These are phyloP conservation scores for Apiotrichum veenhuisii DNA, from an alignment of 1,284 basidiomycete species.

Conservation along the genomic window DNA sequence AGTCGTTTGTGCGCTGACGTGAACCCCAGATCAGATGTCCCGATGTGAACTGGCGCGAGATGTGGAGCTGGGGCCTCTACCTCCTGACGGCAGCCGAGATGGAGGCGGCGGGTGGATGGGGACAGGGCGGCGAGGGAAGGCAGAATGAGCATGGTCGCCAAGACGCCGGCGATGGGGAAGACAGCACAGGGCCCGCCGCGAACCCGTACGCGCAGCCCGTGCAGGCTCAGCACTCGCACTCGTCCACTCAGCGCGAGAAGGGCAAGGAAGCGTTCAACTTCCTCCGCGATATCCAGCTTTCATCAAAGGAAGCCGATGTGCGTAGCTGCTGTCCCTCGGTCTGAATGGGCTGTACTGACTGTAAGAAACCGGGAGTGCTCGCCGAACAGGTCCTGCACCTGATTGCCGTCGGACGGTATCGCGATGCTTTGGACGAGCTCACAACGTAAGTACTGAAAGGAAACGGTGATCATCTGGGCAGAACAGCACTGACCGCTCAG, in stretches of 20 bases:
- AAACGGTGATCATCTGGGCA: constrained; percentile 5
- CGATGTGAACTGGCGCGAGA: constrained; percentile 69
- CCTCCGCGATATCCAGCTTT: constrained; percentile 30
- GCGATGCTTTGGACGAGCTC: constrained; percentile 73
- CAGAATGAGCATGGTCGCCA: neutral
- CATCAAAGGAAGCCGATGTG: constrained; percentile 28
- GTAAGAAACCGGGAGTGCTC: constrained; percentile 67
- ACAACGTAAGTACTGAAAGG: constrained; percentile 78
- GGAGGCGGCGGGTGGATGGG: neutral
- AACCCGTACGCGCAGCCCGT: neutral
- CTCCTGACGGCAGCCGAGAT: constrained; percentile 23
- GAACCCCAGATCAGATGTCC: constrained; percentile 61
- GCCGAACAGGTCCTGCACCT: constrained; percentile 68
- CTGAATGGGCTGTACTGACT: no score
- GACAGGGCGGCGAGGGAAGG: neutral
- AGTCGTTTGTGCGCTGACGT: constrained; percentile 4
- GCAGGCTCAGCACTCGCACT: neutral
- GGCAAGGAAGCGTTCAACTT: constrained; percentile 25
- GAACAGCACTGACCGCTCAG: constrained; percentile 50
- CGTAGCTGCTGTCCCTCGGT: no score
- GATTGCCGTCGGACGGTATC: constrained; percentile 58
- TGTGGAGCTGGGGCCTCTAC: constrained; percentile 67
- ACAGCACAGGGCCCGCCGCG: neutral
- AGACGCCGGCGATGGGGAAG: neutral
- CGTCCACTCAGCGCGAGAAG: constrained; percentile 6